Percentiles rank a stretch among this genome's conserved stretches.
phyloP scores from a whole-genome alignment of 2,329 filamentous ascomycete genomes.

The Trichoderma atrobrunneum region DNA sequence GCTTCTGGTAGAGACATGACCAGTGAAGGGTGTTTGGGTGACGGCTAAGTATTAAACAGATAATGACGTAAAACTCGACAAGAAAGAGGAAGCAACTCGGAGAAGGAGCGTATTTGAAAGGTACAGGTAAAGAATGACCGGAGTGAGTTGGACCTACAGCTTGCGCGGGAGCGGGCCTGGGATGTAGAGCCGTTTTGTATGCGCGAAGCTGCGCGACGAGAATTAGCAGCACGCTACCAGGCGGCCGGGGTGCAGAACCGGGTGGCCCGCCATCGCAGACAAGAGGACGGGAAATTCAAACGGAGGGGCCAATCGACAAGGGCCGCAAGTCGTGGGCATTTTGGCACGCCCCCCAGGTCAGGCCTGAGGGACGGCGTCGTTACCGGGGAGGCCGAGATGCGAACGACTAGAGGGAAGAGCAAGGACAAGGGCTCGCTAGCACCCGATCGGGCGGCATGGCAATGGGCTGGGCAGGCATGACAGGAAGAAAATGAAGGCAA shows the following conservation, averaged over 20 bases:
- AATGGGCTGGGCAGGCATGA: slow-evolving; percentile 10
- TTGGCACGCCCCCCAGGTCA: slow-evolving; percentile 16
- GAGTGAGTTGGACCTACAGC: slow-evolving; percentile 20
- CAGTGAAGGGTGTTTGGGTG: not conserved
- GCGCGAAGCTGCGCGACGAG: slow-evolving; percentile 13
- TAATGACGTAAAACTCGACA: slow-evolving; percentile 13
- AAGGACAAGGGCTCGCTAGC: slow-evolving; percentile 17
- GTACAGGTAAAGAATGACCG: slow-evolving; percentile 8
- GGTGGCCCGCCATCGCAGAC: slow-evolving; percentile 17
- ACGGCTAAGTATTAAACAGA: slow-evolving; percentile 6
- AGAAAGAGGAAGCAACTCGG: slow-evolving; percentile 12
- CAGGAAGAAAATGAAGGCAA: not conserved
- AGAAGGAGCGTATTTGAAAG: slow-evolving; percentile 13
- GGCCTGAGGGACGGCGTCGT: slow-evolving; percentile 6
- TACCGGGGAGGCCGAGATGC: slow-evolving; percentile 21
- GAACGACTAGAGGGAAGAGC: slow-evolving; percentile 9
- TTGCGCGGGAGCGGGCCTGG: slow-evolving; percentile 16
- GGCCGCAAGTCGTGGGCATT: slow-evolving; percentile 3
- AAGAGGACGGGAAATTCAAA: slow-evolving; percentile 18
- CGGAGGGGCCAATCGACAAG: slow-evolving; percentile 18
- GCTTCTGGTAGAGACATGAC: slow-evolving; percentile 49
- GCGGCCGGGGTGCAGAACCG: slow-evolving; percentile 15
- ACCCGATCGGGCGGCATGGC: slow-evolving; percentile 17
- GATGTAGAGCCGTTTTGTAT: slow-evolving; percentile 20
- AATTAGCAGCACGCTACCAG: slow-evolving; percentile 20